phyloP scores from a whole-genome alignment of 441 rosid genomes.

The California macrophylla region DNA sequence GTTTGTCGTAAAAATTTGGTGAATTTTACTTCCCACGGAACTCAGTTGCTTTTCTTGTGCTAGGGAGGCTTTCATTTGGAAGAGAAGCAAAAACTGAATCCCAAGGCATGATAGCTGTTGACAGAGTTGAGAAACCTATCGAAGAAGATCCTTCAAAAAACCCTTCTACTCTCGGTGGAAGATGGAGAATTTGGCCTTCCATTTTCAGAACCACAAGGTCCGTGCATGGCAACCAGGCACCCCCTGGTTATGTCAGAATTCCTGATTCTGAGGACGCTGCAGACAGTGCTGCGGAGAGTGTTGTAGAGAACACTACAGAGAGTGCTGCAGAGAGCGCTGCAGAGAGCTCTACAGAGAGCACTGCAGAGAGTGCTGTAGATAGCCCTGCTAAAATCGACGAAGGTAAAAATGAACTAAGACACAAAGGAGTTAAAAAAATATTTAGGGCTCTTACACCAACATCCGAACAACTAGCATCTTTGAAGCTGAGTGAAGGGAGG shows the following conservation, averaged over 20 bases:
- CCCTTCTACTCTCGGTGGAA: conserved; percentile 34
- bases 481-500: conserved; percentile 73
- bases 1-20: conserved; percentile 44
- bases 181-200: conserved; percentile 94
- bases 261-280: conserved; percentile 25
- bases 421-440: conserved; percentile 43
- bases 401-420: conserved; percentile 25
- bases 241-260: conserved; percentile 22
- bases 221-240: conserved; percentile 23
- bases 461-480: conserved; percentile 73
- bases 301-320: neutral
- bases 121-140: conserved; percentile 31
- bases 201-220: conserved; percentile 43
- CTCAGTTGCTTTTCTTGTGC: conserved; percentile 47
- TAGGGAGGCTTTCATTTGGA: conserved; percentile 49
- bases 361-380: conserved; percentile 15
- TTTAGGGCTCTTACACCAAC: conserved; percentile 57
- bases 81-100: conserved; percentile 37
- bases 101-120: conserved; percentile 53
- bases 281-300: neutral
- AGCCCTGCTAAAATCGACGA: conserved; percentile 13
- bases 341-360: neutral
- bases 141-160: conserved; percentile 36
- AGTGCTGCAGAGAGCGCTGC: neutral
- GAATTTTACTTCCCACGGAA: conserved; percentile 54